A percentile compares a stretch with the other conserved stretches of the same genome.
Evolutionary conservation across 1,284 basidiomycete species (phyloP).

Genomic region (Sanguinoderma infundibulare): DNA sequence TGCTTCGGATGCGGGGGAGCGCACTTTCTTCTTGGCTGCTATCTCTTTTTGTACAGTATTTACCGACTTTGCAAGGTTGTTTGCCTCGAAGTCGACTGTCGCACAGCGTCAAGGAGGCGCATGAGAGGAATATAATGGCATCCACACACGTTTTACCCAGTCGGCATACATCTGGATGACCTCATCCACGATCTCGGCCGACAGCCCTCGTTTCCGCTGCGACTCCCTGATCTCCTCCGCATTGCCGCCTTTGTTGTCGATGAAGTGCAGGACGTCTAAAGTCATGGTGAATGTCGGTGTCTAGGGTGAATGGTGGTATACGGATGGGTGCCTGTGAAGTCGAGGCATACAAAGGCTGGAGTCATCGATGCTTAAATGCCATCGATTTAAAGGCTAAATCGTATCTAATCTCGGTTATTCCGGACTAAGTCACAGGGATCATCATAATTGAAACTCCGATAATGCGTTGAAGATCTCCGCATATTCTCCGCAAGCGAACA

Average conservation of each 20-base stretch:
- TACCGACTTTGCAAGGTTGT: slow-evolving; percentile 79
- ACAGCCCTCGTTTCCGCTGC: slow-evolving; percentile 89
- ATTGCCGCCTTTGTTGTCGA: slow-evolving; percentile 91
- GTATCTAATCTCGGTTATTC: slow-evolving; percentile 15
- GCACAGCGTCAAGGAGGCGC: background rate
- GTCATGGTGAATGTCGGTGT: slow-evolving; percentile 51
- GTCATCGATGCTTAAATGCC: background rate
- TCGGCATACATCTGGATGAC: slow-evolving; percentile 91
- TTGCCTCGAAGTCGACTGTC: slow-evolving; percentile 85
- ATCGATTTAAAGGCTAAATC: background rate
- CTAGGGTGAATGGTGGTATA: background rate
- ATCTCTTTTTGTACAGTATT: slow-evolving; percentile 96
- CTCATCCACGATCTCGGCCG: slow-evolving; percentile 93
- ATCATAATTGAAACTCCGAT: slow-evolving; percentile 14
- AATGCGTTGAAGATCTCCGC: slow-evolving; percentile 6
- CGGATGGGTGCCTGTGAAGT: background rate
- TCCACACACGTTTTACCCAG: slow-evolving; percentile 86
- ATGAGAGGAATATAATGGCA: background rate
- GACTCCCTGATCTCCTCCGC: slow-evolving; percentile 93
- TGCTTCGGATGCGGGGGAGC: background rate
- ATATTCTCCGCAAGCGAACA: background rate
- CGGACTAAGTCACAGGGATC: background rate
- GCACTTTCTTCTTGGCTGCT: slow-evolving; percentile 89
- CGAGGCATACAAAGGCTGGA: background rate
- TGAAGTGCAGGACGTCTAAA: slow-evolving; percentile 78